Base-by-base conservation (phyloP, 2,329 filamentous ascomycete species). In the Colletotrichum melonis region DNA sequence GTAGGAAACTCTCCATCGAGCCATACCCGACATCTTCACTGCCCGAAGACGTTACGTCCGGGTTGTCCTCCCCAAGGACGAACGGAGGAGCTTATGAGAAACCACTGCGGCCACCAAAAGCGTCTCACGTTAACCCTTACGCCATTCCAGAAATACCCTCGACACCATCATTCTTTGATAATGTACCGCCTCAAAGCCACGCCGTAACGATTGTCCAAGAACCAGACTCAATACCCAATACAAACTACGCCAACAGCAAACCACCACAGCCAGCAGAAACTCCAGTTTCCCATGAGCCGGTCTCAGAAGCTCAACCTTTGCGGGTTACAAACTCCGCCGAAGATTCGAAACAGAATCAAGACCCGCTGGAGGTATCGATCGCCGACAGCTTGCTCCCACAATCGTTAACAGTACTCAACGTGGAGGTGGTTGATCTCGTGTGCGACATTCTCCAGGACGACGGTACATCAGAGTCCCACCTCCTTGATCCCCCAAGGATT, bases 381-480 rank as follows among this genome's bases (percentile, higher is more conserved):
- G 68, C 79, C 5, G 79, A 85, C 24, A 75, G 77, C 49, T 80
- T 86, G 26, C 82, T 90, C 3, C 91, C 91, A 0, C 91, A 93
- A 77, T 86, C 89, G 5, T 77, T 93, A 9, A 85, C 85, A 0
- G 82, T 81, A 3, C 82, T 93, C 3, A 87, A 87, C 69, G 82
- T 89, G 3, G 87, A 90, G 49, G 80, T 90, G 1, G 84, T 92
- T 42, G 87, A 91, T 67, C 88, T 92, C 74, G 83, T 92, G 24
- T 92, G 90, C 76, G 87, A 92, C 76, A 82, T 90, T 3, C 84
- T 92, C 19, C 86, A 90, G 76, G 85, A 89, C 66, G 90, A 92
- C 75, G 80, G 82, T 7, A 91, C 87, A 6, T 81, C 78, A 7
- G 90, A 92, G 77, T 82, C 81, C 16, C 86, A 87, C 74, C 77